Percentiles rank a stretch among this genome's conserved stretches.
phyloP scores from a whole-genome alignment of 2,329 filamentous ascomycete species.

The Exserohilum turcica region DNA sequence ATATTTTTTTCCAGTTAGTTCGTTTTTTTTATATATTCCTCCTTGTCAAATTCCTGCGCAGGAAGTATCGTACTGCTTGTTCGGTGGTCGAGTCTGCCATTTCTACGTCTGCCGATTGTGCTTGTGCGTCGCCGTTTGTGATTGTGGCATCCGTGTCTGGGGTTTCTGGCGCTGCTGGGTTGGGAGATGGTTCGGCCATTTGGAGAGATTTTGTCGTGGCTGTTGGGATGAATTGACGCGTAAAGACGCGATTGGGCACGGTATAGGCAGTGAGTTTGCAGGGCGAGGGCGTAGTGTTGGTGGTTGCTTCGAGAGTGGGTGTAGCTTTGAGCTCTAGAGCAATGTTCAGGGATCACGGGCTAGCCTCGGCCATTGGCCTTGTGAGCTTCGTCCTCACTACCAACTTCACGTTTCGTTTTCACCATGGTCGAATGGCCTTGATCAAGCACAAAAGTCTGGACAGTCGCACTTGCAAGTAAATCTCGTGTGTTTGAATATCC shows the following conservation, averaged over 20 bases:
- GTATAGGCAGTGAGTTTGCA: background rate
- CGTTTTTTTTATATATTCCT: background rate
- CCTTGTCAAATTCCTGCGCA: too few species aligned
- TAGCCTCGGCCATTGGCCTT: constrained; percentile 13
- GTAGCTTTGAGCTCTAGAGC: constrained; percentile 16
- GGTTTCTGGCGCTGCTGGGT: constrained; percentile 16
- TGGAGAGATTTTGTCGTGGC: background rate
- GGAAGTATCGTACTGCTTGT: constrained; percentile 10
- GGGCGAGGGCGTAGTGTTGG: background rate
- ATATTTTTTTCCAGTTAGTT: background rate
- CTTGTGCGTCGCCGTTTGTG: constrained; percentile 25
- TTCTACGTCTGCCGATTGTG: constrained; percentile 31
- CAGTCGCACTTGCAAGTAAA: background rate
- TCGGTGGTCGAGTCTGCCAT: constrained; percentile 33
- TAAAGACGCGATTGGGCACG: background rate
- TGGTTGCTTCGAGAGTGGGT: constrained; percentile 3
- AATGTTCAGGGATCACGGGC: constrained; percentile 20
- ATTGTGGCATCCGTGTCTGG: constrained; percentile 23
- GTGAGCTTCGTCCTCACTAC: background rate
- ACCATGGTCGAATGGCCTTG: background rate
- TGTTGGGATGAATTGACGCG: background rate
- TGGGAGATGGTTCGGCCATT: constrained; percentile 9
- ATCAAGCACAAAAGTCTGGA: background rate
- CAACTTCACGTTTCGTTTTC: background rate
- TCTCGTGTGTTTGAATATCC: constrained; percentile 8